Percentiles rank a stretch among this genome's conserved stretches.
Evolutionary conservation across 768 basidiomycete genomes (phyloP).

Genomic region (Asterophora parasitica): DNA sequence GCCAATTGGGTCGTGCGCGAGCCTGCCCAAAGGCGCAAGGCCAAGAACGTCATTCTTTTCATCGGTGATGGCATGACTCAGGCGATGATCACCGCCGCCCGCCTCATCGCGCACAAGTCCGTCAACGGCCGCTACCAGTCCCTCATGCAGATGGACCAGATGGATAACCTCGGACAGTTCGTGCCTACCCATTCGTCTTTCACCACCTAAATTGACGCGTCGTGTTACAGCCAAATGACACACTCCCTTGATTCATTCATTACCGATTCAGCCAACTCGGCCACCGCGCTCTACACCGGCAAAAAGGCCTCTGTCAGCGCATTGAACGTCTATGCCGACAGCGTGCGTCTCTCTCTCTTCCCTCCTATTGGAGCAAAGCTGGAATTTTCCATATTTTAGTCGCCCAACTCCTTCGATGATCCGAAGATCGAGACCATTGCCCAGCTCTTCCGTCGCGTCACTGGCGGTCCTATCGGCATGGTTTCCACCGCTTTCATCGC

Average conservation of each 20-base stretch:
- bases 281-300: constrained; percentile 40
- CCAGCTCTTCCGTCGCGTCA: constrained; percentile 36
- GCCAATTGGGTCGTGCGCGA: constrained; percentile 36
- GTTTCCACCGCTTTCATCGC: constrained; percentile 42
- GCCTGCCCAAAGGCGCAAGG: constrained; percentile 28
- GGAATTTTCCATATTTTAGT: constrained; percentile 20
- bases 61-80: constrained; percentile 48
- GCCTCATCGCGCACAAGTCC: constrained; percentile 41
- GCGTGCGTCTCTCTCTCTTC: constrained; percentile 23
- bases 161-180: constrained; percentile 40
- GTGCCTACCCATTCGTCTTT: constrained; percentile 8
- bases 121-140: constrained; percentile 41
- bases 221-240: constrained; percentile 36
- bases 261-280: constrained; percentile 45
- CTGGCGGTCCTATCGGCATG: constrained; percentile 38
- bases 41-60: constrained; percentile 42
- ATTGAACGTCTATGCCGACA: constrained; percentile 38
- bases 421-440: constrained; percentile 42
- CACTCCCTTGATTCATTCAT: constrained; percentile 44
- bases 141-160: constrained; percentile 45
- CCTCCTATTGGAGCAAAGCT: neutral
- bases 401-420: constrained; percentile 35
- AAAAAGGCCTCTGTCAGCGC: constrained; percentile 40
- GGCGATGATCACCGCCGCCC: constrained; percentile 43
- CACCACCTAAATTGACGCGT: neutral